phyloP scores from a whole-genome alignment of 257 asterid genomes.

The Dorcoceras hygrometricum region DNA sequence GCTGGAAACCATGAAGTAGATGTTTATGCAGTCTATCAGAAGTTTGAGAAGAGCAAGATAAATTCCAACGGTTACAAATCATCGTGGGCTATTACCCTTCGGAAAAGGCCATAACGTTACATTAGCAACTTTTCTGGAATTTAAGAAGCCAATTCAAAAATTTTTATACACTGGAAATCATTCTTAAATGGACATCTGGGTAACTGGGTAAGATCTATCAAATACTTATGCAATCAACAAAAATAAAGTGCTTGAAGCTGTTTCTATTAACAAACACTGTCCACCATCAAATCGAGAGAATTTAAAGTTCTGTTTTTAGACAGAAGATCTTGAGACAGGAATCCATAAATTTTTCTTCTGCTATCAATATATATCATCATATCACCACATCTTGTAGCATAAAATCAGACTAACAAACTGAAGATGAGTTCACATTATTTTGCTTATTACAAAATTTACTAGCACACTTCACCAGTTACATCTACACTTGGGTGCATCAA shows the following conservation, averaged over 20 bases:
- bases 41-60: neutral
- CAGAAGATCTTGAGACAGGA: neutral
- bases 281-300: neutral
- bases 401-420: neutral
- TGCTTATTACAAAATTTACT: neutral
- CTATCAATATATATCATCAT: neutral
- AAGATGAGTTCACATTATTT: neutral
- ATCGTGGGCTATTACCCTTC: neutral
- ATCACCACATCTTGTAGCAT: neutral
- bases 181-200: neutral
- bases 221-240: neutral
- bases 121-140: constrained; percentile 10
- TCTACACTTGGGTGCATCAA: neutral
- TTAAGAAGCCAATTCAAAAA: neutral
- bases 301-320: neutral
- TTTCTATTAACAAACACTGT: neutral
- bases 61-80: neutral
- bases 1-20: constrained; percentile 11
- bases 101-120: neutral
- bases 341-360: neutral
- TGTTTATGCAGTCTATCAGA: constrained; percentile 6
- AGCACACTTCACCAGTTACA: neutral
- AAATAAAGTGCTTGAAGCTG: neutral
- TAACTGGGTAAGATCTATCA: constrained; percentile 12
- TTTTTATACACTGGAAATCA: neutral